Evolutionary conservation across 805 yeast genomes (phyloP).

Genomic region (Debaryomyces hansenii): DNA sequence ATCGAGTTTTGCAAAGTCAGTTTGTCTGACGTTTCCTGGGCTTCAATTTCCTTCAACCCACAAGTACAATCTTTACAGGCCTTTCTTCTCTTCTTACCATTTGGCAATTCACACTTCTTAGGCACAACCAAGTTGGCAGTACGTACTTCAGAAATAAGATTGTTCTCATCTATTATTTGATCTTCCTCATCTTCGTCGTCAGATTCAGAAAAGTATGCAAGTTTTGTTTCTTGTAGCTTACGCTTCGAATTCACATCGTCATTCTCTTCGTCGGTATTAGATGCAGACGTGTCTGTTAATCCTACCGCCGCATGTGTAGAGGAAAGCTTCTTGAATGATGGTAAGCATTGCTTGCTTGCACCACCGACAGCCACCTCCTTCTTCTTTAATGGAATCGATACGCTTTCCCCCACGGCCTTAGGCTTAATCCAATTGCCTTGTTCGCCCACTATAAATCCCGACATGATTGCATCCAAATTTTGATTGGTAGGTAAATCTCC

Average conservation of each 20-base stretch:
- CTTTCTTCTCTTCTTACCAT: conserved; percentile 69
- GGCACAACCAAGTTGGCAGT: conserved; percentile 52
- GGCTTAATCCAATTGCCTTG: conserved; percentile 58
- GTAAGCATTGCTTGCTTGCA: conserved; percentile 15
- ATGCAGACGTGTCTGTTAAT: conserved; percentile 47
- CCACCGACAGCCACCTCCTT: conserved; percentile 11
- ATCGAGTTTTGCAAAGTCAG: conserved; percentile 45
- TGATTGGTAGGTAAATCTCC: conserved; percentile 56
- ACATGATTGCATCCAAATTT: conserved; percentile 61
- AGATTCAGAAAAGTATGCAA: conserved; percentile 54
- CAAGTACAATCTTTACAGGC: conserved; percentile 99
- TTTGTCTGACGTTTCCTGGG: conserved; percentile 51
- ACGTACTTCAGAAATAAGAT: conserved; percentile 32
- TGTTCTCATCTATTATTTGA: conserved; percentile 35
- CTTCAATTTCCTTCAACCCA: conserved; percentile 90
- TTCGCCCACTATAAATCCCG: conserved; percentile 57
- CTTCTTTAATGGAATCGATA: conserved; percentile 33
- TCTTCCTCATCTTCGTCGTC: conserved; percentile 44
- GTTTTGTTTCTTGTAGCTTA: conserved; percentile 46
- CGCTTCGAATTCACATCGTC: conserved; percentile 46
- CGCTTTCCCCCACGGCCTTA: conserved; percentile 23
- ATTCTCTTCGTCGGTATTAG: conserved; percentile 37
- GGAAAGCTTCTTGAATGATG: conserved; percentile 14
- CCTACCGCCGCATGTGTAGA: conserved; percentile 14
- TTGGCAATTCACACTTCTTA: conserved; percentile 51